Percentiles rank a stretch among this genome's conserved stretches.
Conservation (phyloP, 2,329 filamentous ascomycete genomes). For the Zarea fungicola region DNA sequence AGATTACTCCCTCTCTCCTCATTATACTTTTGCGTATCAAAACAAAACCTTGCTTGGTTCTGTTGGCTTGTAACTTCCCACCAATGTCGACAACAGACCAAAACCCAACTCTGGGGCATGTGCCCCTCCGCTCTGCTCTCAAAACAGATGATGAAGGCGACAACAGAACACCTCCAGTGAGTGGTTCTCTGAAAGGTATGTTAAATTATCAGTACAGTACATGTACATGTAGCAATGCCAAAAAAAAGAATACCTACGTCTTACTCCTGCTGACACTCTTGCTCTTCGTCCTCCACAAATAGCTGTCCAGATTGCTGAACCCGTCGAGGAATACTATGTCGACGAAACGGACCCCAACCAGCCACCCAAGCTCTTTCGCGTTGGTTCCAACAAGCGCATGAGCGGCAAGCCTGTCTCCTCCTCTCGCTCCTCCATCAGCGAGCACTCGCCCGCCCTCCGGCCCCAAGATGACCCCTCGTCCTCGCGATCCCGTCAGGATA, state of each 20-base stretch:
- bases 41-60: not conserved
- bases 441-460: constrained; percentile 24
- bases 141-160: constrained; percentile 40
- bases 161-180: constrained; percentile 30
- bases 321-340: constrained; percentile 29
- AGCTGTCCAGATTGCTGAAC: constrained; percentile 56
- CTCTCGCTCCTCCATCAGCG: constrained; percentile 40
- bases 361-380: constrained; percentile 27
- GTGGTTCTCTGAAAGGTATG: constrained; percentile 40
- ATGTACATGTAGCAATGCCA: too few species aligned
- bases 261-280: not conserved
- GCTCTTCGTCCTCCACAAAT: not conserved
- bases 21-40: not conserved
- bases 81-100: constrained; percentile 7
- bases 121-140: constrained; percentile 37
- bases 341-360: constrained; percentile 26
- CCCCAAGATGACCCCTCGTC: constrained; percentile 23
- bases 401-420: constrained; percentile 33
- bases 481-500: constrained; percentile 23
- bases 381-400: constrained; percentile 28
- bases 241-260: not conserved
- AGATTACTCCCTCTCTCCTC: not conserved
- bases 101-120: constrained; percentile 10
- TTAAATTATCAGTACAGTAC: too few species aligned
- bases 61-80: constrained; percentile 3